Evolutionary conservation across 2,329 filamentous ascomycete species (phyloP).

Genomic region (Ascochyta koolunga): DNA sequence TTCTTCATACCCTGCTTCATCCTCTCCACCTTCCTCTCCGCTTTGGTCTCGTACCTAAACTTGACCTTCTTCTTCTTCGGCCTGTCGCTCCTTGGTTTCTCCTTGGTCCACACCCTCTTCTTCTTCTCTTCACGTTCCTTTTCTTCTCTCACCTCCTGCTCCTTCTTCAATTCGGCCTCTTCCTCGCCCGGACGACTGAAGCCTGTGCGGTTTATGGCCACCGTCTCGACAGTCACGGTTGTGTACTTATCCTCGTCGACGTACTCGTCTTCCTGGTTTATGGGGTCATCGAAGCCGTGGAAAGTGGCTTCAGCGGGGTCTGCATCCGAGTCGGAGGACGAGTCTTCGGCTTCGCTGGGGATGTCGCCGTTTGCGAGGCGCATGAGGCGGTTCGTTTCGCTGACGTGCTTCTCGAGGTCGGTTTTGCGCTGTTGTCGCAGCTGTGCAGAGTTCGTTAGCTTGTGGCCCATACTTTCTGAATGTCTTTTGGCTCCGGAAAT

Average conservation of each 20-base stretch:
- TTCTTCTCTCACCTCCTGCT: conserved; percentile 27
- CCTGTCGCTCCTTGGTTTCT: conserved; percentile 53
- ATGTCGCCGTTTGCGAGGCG: conserved; percentile 60
- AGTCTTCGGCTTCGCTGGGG: conserved; percentile 27
- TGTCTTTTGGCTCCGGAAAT: neutral
- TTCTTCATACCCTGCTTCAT: conserved; percentile 72
- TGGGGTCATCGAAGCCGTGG: conserved; percentile 52
- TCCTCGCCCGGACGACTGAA: conserved; percentile 62
- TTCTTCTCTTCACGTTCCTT: conserved; percentile 43
- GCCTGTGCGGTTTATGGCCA: conserved; percentile 78
- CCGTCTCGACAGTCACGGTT: conserved; percentile 89
- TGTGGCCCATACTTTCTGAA: neutral
- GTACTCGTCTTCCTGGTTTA: conserved; percentile 89
- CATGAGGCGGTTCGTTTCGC: conserved; percentile 74
- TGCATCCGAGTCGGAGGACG: conserved; percentile 25
- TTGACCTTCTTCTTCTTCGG: conserved; percentile 85
- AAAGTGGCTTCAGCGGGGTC: conserved; percentile 48
- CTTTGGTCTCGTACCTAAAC: conserved; percentile 90
- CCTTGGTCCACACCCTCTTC: conserved; percentile 59
- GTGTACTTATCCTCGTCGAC: conserved; percentile 96
- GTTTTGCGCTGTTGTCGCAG: conserved; percentile 80
- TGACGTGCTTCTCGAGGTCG: conserved; percentile 82
- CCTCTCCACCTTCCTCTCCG: conserved; percentile 70
- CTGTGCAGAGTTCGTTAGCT: conserved; percentile 54
- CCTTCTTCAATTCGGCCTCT: conserved; percentile 52